A percentile compares a stretch with the other conserved stretches of the same genome.
These are phyloP conservation scores for Colletotrichum tamarilloi DNA, from an alignment of 2,329 filamentous ascomycete species.

Conservation along the genomic window DNA sequence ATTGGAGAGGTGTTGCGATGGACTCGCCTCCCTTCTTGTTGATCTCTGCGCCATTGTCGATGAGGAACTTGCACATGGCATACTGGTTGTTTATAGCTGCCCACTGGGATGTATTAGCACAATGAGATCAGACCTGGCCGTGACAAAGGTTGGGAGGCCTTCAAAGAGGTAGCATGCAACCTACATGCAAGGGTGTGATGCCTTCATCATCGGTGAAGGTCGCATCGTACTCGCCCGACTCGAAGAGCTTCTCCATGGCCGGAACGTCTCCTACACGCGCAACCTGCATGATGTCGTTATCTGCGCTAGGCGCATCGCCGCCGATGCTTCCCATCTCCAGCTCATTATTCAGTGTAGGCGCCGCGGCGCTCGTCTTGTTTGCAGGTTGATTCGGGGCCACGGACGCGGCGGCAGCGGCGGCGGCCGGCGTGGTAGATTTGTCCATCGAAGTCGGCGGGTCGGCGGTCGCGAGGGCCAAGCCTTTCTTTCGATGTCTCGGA, in stretches of 20 bases:
- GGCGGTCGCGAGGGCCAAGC: slow-evolving; percentile 25
- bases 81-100: slow-evolving; percentile 99
- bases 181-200: slow-evolving; percentile 94
- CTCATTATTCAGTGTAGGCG: slow-evolving; percentile 67
- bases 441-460: slow-evolving; percentile 48
- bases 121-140: slow-evolving; percentile 7
- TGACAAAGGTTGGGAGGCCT: not conserved
- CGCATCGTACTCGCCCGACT: slow-evolving; percentile 82
- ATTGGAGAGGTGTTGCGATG: slow-evolving; percentile 92
- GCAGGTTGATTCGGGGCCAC: slow-evolving; percentile 65
- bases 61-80: slow-evolving; percentile 94
- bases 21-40: slow-evolving; percentile 97
- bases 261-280: slow-evolving; percentile 87
- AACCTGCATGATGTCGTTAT: slow-evolving; percentile 95
- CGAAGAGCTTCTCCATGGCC: slow-evolving; percentile 90
- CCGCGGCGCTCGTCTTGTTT: slow-evolving; percentile 63
- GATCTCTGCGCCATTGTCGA: slow-evolving; percentile 86
- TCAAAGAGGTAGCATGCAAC: slow-evolving; percentile 42
- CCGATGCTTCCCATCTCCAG: slow-evolving; percentile 66
- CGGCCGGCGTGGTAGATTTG: slow-evolving; percentile 49
- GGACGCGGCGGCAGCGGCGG: slow-evolving; percentile 49
- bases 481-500: slow-evolving; percentile 1
- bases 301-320: slow-evolving; percentile 51
- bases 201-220: slow-evolving; percentile 90
- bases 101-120: slow-evolving; percentile 72